Base-by-base conservation (phyloP, 148 eudicot species). In the Fagopyrum tataricum region DNA sequence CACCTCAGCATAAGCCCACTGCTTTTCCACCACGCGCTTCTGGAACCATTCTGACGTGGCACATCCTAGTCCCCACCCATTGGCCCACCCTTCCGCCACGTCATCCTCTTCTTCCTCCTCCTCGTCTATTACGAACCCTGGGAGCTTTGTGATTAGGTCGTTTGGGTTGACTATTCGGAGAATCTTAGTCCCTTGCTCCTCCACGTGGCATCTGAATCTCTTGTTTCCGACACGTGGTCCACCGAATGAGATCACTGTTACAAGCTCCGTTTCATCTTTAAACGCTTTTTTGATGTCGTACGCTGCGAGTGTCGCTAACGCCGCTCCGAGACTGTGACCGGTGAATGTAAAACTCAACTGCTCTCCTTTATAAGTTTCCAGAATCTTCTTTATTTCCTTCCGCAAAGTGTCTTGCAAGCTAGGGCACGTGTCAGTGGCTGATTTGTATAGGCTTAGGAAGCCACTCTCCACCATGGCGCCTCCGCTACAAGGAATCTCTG, bases 311-410 rank as follows among this genome's bases (percentile, higher is more conserved):
- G 89, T 91, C 21, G 97, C 97, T 2, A 94, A 86, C 15, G 98
- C 97, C 0, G 97, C 97, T 5, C 98, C 98, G 0, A 95, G 90
- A 42, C 96, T 90, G 73, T 91, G 97, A 43, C 98, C 98, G 20
- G 97, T 91, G 68, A 91, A 70, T 39, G 97, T 95, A 69, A 95
- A 64, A 69, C 98, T 95, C 10, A 95, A 20, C 0, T 78, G 78
- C 53, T 90, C 91, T 10, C 81, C 67, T 0, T 81, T 81, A 73
- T 90, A 95, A 10, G 17, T 72, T 18, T 78, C 47, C 1, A 91
- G 73, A 0, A 95, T 74, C 72, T 81, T 75, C 1, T 55, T 4
- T 0, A 90, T 78, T 73, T 90, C 98, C 14, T 76, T 76, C 59
- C 93, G 76, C 42, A 95, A 24, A 7, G 76, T 69, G 2, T 85